Conservation (phyloP, 164 flowering plant genomes). For the Magnolia sinica region DNA sequence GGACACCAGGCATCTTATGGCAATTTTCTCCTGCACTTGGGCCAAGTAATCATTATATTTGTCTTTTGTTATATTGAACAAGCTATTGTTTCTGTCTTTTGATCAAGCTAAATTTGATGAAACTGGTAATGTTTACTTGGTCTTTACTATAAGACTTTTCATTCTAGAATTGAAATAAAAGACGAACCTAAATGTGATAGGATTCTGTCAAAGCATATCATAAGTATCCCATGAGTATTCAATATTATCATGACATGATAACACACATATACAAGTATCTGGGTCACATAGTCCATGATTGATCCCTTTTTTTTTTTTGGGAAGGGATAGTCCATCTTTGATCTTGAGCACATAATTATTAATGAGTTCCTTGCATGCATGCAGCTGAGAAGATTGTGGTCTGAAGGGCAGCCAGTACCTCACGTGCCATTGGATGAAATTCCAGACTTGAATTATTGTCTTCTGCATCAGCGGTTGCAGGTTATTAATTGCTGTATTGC, state of each 20-base stretch:
- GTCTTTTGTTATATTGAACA: not conserved
- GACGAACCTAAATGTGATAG: not conserved
- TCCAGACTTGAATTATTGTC: constrained; percentile 82
- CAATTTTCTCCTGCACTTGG: no score
- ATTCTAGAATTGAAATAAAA: not conserved
- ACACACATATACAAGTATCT: not conserved
- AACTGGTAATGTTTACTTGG: no score
- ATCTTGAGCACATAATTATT: constrained; percentile 8
- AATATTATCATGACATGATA: not conserved
- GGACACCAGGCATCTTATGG: no score
- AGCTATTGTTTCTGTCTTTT: not conserved
- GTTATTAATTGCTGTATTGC: constrained; percentile 91
- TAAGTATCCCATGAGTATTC: not conserved
- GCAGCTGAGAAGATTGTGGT: constrained; percentile 90
- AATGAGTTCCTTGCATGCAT: constrained; percentile 17
- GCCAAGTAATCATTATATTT: not conserved
- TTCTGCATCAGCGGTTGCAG: constrained; percentile 83
- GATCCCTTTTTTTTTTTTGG: not conserved
- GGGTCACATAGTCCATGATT: not conserved
- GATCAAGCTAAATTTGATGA: no score
- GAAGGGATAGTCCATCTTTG: not conserved
- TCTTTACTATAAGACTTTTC: not conserved
- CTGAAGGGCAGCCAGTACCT: constrained; percentile 67
- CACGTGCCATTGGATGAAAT: constrained; percentile 64
- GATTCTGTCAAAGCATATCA: no score